phyloP scores from a whole-genome alignment of 805 yeast genomes.

The Candida adriatica region DNA sequence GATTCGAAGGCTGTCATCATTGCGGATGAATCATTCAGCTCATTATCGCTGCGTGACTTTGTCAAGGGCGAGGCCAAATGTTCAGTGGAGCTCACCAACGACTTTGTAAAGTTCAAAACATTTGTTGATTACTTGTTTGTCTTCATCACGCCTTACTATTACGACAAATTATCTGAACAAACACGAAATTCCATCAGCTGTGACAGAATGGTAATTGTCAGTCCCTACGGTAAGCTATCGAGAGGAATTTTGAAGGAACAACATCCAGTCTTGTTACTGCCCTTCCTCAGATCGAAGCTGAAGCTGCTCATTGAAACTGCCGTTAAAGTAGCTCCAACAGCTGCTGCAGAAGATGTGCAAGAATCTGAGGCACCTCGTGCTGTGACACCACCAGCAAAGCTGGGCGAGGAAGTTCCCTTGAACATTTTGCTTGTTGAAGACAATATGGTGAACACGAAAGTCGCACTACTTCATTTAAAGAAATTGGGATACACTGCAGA shows the following conservation, averaged over 20 bases:
- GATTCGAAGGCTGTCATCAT: constrained; percentile 8
- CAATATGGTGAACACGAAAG: constrained; percentile 71
- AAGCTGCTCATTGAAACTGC: constrained; percentile 1
- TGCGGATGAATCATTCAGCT: constrained; percentile 2
- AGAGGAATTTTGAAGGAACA: constrained; percentile 3
- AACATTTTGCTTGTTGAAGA: constrained; percentile 86
- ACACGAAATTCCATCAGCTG: not conserved
- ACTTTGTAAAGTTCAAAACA: not conserved
- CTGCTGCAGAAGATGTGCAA: no score
- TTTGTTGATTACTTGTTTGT: constrained; percentile 5
- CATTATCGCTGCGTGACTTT: constrained; percentile 10
- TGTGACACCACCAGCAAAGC: not conserved
- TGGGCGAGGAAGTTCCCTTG: constrained; percentile 29
- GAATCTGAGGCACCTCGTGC: not conserved
- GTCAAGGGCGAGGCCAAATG: constrained; percentile 4
- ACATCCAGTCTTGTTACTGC: constrained; percentile 13
- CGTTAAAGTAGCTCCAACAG: not conserved
- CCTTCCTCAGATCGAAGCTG: constrained; percentile 14
- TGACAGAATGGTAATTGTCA: constrained; percentile 7
- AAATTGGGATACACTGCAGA: constrained; percentile 49
- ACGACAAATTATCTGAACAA: constrained; percentile 3
- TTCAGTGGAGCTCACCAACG: constrained; percentile 3
- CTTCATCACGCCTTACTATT: constrained; percentile 8
- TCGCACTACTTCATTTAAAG: constrained; percentile 61
- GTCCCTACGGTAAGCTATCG: constrained; percentile 11